Percentiles rank a stretch among this genome's conserved stretches.
Conservation (phyloP, 2,329 filamentous ascomycete species). For the Aspergillus ibericus region DNA sequence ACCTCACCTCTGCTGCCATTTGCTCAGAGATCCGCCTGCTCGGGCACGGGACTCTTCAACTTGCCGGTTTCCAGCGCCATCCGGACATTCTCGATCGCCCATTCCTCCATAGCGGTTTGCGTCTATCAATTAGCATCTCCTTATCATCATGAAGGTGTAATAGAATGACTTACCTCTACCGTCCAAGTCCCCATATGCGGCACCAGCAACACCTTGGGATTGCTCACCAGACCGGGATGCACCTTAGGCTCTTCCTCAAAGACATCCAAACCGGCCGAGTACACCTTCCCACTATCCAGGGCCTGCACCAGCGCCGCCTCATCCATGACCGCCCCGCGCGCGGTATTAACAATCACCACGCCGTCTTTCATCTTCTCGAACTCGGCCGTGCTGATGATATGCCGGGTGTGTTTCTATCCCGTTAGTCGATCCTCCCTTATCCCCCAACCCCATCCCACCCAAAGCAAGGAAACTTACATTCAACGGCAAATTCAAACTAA, state of each 20-base stretch:
- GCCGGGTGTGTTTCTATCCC: conserved; percentile 62
- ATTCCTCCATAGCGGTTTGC: conserved; percentile 67
- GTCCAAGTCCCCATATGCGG: conserved; percentile 89
- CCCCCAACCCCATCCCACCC: not conserved
- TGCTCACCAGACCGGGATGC: conserved; percentile 69
- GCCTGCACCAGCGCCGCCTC: conserved; percentile 76
- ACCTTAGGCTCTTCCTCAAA: conserved; percentile 78
- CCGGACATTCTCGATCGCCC: conserved; percentile 69
- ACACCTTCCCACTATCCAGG: conserved; percentile 67
- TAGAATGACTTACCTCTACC: conserved; percentile 51
- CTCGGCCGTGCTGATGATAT: conserved; percentile 70
- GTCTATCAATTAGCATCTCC: conserved; percentile 39
- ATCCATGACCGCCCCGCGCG: conserved; percentile 78
- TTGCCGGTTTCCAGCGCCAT: conserved; percentile 62
- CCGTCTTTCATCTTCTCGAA: conserved; percentile 77
- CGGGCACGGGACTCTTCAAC: conserved; percentile 69
- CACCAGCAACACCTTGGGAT: conserved; percentile 70
- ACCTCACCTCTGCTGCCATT: not conserved
- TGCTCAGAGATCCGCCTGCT: conserved; percentile 58
- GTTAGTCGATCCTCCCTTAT: not conserved
- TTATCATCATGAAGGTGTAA: not conserved
- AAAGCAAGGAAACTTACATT: conserved; percentile 61
- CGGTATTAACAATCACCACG: conserved; percentile 77
- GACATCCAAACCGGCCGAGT: conserved; percentile 73
- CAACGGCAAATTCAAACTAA: conserved; percentile 77